Evolutionary conservation across 108 stramenopile species (phyloP).

Genomic region (Parmales sp.): DNA sequence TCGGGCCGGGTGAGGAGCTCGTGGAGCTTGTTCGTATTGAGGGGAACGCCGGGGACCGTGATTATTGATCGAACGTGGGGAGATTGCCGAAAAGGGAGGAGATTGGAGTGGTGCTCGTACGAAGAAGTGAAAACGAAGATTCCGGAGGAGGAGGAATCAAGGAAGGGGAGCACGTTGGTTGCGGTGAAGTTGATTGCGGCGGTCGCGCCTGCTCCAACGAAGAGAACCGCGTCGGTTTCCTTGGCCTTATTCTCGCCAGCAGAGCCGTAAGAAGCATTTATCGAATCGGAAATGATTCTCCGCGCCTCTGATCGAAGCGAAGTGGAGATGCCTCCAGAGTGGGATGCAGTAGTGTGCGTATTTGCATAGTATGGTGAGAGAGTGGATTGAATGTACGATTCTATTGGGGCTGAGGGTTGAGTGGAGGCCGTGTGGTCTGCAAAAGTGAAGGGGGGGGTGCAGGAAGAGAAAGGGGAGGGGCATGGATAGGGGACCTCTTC

Average conservation of each 20-base stretch:
- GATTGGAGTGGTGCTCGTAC: conserved; percentile 93
- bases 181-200: conserved; percentile 65
- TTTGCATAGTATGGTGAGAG: conserved; percentile 84
- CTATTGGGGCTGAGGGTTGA: conserved; percentile 56
- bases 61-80: no score
- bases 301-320: conserved; percentile 81
- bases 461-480: no score
- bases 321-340: conserved; percentile 74
- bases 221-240: conserved; percentile 82
- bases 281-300: conserved; percentile 49
- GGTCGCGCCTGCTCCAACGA: conserved; percentile 90
- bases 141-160: neutral
- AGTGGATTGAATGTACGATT: conserved; percentile 41
- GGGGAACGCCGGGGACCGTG: no score
- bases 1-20: no score
- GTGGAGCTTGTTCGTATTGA: no score
- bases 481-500: no score
- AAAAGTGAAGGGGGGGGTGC: no score
- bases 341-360: conserved; percentile 73
- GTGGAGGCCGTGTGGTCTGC: conserved; percentile 58
- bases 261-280: no score
- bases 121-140: conserved; percentile 77
- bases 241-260: conserved; percentile 77
- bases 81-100: conserved; percentile 93
- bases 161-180: conserved; percentile 20